These are phyloP conservation scores for Aspergillus udagawae DNA, from an alignment of 2,329 filamentous ascomycete genomes.

Conservation along the genomic window DNA sequence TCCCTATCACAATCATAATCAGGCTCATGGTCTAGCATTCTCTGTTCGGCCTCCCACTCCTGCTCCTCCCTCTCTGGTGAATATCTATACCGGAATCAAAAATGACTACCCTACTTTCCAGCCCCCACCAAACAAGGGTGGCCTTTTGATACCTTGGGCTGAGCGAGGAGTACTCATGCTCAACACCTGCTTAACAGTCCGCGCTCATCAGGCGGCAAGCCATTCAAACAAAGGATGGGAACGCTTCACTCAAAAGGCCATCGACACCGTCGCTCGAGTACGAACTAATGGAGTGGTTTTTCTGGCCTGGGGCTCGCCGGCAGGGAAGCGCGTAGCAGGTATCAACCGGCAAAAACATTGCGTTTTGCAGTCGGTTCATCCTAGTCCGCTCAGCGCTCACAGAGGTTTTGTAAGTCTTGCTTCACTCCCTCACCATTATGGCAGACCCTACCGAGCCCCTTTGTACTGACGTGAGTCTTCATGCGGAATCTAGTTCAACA, in stretches of 20 bases:
- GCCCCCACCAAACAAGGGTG: conserved; percentile 70
- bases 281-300: conserved; percentile 83
- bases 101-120: conserved; percentile 82
- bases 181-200: conserved; percentile 92
- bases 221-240: conserved; percentile 91
- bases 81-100: conserved; percentile 86
- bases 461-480: neutral
- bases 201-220: conserved; percentile 79
- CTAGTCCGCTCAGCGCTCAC: conserved; percentile 82
- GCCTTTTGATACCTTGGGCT: conserved; percentile 88
- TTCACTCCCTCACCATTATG: neutral
- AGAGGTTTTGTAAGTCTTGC: conserved; percentile 64
- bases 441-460: neutral
- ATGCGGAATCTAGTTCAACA: conserved; percentile 32
- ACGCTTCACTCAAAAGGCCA: conserved; percentile 82
- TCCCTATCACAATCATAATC: conserved; percentile 92
- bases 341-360: conserved; percentile 72
- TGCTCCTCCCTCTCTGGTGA: conserved; percentile 83
- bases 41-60: conserved; percentile 85
- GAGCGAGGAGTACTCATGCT: conserved; percentile 88
- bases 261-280: conserved; percentile 77
- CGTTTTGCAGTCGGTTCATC: conserved; percentile 83
- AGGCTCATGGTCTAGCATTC: conserved; percentile 95
- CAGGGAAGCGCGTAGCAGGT: conserved; percentile 71
- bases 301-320: conserved; percentile 86